A percentile compares a stretch with the other conserved stretches of the same genome.
Evolutionary conservation across 768 basidiomycete species (phyloP).

Genomic region (Suillus cothurnatus): DNA sequence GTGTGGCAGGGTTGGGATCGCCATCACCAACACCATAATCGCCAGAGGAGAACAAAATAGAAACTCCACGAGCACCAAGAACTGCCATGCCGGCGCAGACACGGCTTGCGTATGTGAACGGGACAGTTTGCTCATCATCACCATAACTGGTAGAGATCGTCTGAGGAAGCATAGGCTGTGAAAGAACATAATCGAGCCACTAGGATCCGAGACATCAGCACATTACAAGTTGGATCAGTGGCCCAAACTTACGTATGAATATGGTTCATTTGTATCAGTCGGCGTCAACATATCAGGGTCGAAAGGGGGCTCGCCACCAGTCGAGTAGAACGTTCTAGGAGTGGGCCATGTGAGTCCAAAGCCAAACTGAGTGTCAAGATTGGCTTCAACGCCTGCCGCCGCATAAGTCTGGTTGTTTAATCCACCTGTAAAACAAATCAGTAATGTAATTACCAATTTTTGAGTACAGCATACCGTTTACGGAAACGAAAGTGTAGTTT

Average conservation of each 20-base stretch:
- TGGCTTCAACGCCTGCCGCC: slow-evolving; percentile 63
- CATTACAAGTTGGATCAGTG: not conserved
- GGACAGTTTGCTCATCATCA: slow-evolving; percentile 77
- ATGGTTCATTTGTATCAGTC: slow-evolving; percentile 52
- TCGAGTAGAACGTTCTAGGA: slow-evolving; percentile 60
- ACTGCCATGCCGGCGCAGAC: slow-evolving; percentile 65
- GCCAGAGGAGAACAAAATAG: slow-evolving; percentile 66
- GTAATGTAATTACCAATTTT: not conserved
- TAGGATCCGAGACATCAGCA: slow-evolving; percentile 24
- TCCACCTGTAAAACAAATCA: slow-evolving; percentile 47
- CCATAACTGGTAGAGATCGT: slow-evolving; percentile 75
- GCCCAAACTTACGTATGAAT: slow-evolving; percentile 37
- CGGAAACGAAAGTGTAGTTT: slow-evolving; percentile 53
- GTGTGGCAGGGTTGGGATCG: slow-evolving; percentile 52
- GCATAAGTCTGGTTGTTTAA: slow-evolving; percentile 55
- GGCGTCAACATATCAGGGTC: slow-evolving; percentile 47
- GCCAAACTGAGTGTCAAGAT: slow-evolving; percentile 69
- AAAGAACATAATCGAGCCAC: slow-evolving; percentile 65
- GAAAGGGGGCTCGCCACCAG: slow-evolving; percentile 63
- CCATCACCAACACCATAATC: slow-evolving; percentile 75
- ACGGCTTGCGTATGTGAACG: slow-evolving; percentile 53
- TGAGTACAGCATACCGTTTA: slow-evolving; percentile 47
- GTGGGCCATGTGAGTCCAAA: slow-evolving; percentile 68
- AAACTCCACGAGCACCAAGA: slow-evolving; percentile 70
- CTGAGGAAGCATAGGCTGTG: slow-evolving; percentile 48